Evolutionary conservation across 2,329 filamentous ascomycete genomes (phyloP), one percentile per base, ranked within the genome.

Genomic region (Xylariales sp.): DNA sequence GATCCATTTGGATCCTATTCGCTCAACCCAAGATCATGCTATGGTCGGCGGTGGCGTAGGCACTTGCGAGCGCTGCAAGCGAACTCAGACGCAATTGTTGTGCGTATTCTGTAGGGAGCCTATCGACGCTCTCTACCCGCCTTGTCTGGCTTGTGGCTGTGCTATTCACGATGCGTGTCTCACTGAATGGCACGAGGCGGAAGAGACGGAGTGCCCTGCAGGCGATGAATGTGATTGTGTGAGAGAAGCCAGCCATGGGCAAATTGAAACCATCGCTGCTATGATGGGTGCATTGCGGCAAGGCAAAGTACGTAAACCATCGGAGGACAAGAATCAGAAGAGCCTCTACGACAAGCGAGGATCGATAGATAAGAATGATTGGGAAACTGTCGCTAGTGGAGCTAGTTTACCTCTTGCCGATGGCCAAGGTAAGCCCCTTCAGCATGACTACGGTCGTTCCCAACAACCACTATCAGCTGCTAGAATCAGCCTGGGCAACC

Each of bases 201-300:
- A 86, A 28, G 86, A 89, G 76, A 84, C 79, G 1, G 78, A 84
- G 54, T 91, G 89, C 64, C 87, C 89, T 0, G 88, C 87, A 0
- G 89, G 88, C 1, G 89, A 90, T 73, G 89, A 90, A 74, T 91
- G 89, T 73, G 81, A 86, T 66, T 91, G 89, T 72, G 82, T 85
- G 0, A 81, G 85, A 14, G 85, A 89, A 69, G 87, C 88, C 0
- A 81, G 80, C 64, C 83, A 81, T 54, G 88, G 87, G 0, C 82
- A 87, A 48, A 84, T 90, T 8, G 89, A 90, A 76, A 87, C 86
- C 23, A 89, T 88, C 86, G 84, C 85, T 0, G 87, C 86, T 3
- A 81, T 87, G 78, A 82, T 83, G 75, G 83, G 81, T 0, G 81
- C 82, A 12, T 61, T 76, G 55, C 71, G 80, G 28, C 80, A 84